These are phyloP conservation scores for Groenewaldozyma tartarivorans DNA, from an alignment of 805 yeast species.

Conservation along the genomic window DNA sequence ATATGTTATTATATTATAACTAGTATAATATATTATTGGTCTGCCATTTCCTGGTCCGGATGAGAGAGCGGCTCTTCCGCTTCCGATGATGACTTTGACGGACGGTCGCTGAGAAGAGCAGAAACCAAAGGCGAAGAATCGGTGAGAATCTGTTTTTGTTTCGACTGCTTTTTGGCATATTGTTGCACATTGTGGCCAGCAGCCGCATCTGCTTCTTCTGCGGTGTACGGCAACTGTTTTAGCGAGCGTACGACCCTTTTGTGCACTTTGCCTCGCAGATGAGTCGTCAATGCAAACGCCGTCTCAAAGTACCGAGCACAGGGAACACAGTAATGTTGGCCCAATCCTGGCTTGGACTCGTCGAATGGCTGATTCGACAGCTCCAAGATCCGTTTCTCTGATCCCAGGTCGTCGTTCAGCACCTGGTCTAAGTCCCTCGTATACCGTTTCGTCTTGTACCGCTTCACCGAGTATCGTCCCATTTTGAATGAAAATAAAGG, in stretches of 20 bases:
- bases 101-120: too few species aligned
- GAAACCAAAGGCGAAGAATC: too few species aligned
- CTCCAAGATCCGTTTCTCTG: conserved; percentile 50
- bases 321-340: conserved; percentile 88
- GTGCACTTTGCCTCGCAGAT: conserved; percentile 68
- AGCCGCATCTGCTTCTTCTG: conserved; percentile 85
- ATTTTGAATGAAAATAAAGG: conserved; percentile 27
- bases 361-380: conserved; percentile 71
- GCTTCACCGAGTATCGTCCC: conserved; percentile 82
- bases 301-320: conserved; percentile 89
- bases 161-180: conserved; percentile 44
- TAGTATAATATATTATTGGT: too few species aligned
- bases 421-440: conserved; percentile 67
- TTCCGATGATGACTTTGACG: too few species aligned
- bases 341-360: conserved; percentile 87
- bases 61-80: too few species aligned
- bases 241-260: conserved; percentile 76
- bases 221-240: conserved; percentile 72
- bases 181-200: conserved; percentile 66
- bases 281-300: conserved; percentile 61
- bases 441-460: conserved; percentile 59
- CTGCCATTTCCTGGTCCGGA: too few species aligned
- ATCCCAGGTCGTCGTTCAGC: conserved; percentile 55
- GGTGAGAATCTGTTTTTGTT: conserved; percentile 8
- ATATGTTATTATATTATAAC: too few species aligned